phyloP scores from a whole-genome alignment of 495 filamentous ascomycete species.

The Aspergillus diversus region DNA sequence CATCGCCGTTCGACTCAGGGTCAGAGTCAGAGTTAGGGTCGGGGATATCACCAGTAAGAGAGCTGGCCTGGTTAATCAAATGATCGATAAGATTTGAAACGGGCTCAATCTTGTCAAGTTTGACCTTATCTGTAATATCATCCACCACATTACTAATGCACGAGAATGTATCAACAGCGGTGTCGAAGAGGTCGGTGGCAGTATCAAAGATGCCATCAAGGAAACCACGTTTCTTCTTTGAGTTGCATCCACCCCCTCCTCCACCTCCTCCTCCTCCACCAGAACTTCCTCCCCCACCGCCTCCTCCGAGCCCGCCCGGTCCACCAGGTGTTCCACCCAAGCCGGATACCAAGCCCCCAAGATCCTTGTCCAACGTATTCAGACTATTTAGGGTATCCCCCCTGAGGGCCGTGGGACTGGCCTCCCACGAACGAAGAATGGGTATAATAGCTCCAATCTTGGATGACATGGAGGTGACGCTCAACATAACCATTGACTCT shows the following conservation, averaged over 20 bases:
- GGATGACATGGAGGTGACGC: neutral
- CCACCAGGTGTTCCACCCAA: neutral
- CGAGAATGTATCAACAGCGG: neutral
- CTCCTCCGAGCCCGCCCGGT: neutral
- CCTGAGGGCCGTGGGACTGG: neutral
- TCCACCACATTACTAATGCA: neutral
- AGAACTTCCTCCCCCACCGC: neutral
- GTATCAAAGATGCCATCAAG: neutral
- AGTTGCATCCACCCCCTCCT: too few relatives aligned
- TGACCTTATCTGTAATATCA: neutral
- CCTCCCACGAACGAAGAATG: slow-evolving; percentile 1
- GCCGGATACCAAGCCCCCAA: neutral
- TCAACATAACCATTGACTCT: neutral
- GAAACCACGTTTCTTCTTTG: slow-evolving; percentile 6
- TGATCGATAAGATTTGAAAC: neutral
- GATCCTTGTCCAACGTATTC: neutral
- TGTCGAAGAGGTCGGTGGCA: neutral
- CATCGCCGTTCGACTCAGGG: neutral
- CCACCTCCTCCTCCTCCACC: neutral
- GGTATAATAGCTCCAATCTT: neutral
- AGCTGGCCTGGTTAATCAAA: neutral
- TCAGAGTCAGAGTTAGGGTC: neutral
- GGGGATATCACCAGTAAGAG: neutral
- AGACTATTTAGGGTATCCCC: neutral
- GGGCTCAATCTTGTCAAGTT: neutral